Evolutionary conservation across 1,139 yeast genomes (phyloP).

Genomic region (Suhomyces yuchorum): DNA sequence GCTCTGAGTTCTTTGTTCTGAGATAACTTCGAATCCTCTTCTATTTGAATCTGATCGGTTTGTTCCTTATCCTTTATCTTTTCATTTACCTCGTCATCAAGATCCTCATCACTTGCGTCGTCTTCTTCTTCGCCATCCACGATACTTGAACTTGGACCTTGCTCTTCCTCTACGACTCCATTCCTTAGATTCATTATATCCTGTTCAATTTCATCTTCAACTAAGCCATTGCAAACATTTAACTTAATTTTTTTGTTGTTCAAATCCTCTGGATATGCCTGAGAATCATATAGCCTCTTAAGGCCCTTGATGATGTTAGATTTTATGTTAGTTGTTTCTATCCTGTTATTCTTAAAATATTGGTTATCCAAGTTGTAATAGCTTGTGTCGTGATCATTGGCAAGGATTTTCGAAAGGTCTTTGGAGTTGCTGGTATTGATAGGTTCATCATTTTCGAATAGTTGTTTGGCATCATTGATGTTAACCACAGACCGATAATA

Average conservation of each 20-base stretch:
- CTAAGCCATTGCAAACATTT: constrained; percentile 26
- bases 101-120: constrained; percentile 12
- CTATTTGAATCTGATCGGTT: constrained; percentile 2
- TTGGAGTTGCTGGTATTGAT: constrained; percentile 12
- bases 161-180: neutral
- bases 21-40: constrained; percentile 4
- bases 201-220: constrained; percentile 27
- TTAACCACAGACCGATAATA: constrained; percentile 38
- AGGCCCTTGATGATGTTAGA: constrained; percentile 15
- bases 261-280: constrained; percentile 1
- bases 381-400: constrained; percentile 29
- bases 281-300: constrained; percentile 12
- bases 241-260: constrained; percentile 19
- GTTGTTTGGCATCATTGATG: constrained; percentile 20
- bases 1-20: constrained; percentile 13
- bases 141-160: neutral
- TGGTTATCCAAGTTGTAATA: constrained; percentile 28
- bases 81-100: constrained; percentile 12
- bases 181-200: constrained; percentile 20
- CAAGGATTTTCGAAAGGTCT: constrained; percentile 11
- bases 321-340: constrained; percentile 38
- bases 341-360: constrained; percentile 30
- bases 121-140: constrained; percentile 12
- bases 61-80: constrained; percentile 10
- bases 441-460: constrained; percentile 9